These are phyloP conservation scores for Raffaelea arxii DNA, from an alignment of 2,329 filamentous ascomycete species.

Conservation along the genomic window DNA sequence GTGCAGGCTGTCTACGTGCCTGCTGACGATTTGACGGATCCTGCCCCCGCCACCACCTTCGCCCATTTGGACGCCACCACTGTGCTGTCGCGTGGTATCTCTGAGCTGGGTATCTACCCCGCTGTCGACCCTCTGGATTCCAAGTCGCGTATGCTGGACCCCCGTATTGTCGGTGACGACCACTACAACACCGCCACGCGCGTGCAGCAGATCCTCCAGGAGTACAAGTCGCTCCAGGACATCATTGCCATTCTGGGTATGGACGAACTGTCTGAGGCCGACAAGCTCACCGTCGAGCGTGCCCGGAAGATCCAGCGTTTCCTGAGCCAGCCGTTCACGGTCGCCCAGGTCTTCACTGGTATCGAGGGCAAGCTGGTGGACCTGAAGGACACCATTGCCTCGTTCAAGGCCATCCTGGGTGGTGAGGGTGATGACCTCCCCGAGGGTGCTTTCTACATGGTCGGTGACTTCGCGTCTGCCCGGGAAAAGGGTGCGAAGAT, in stretches of 20 bases:
- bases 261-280: constrained; percentile 98
- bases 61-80: constrained; percentile 99
- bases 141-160: constrained; percentile 98
- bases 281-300: constrained; percentile 99
- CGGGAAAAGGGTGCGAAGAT: constrained; percentile 99
- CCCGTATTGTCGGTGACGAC: constrained; percentile 94
- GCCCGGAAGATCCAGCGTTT: constrained; percentile 99
- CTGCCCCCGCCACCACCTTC: constrained; percentile 98
- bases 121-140: constrained; percentile 99
- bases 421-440: constrained; percentile 95
- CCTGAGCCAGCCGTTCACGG: constrained; percentile 98
- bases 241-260: constrained; percentile 99
- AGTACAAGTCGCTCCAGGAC: constrained; percentile 99
- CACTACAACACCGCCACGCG: constrained; percentile 92
- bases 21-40: constrained; percentile 99
- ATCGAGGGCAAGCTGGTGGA: constrained; percentile 97
- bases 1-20: constrained; percentile 99
- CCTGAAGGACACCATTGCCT: constrained; percentile 94
- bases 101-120: constrained; percentile 99
- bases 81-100: constrained; percentile 99
- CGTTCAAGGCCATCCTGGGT: constrained; percentile 93
- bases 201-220: constrained; percentile 98
- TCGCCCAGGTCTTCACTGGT: constrained; percentile 69
- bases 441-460: constrained; percentile 95
- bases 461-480: constrained; percentile 88